Evolutionary conservation across 2,329 filamentous ascomycete genomes (phyloP), one percentile per base, ranked within the genome.

Genomic region (Decorospora gaudefroyi): DNA sequence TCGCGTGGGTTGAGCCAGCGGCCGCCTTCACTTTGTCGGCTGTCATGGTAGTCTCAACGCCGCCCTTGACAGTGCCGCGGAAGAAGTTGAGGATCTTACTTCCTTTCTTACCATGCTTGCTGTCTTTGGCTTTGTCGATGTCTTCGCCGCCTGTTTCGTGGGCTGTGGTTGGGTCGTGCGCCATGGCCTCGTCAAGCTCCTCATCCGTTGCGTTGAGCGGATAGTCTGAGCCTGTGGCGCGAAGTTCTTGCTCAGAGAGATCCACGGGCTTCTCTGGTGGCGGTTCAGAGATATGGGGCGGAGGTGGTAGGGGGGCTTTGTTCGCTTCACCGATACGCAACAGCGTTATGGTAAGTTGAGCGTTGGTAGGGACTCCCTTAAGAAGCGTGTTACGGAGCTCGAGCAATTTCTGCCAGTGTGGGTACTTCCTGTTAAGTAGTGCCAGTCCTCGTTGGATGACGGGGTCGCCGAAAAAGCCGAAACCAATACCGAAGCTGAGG

Each of bases 361-460:
- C 88, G 63, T 95, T 93, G 1, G 89, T 95, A 1, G 90, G 90
- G 0, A 93, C 84, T 2, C 88, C 88, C 62, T 87, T 88, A 36
- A 95, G 80, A 1, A 93, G 66, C 0, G 86, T 89, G 22, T 90
- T 90, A 47, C 86, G 79, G 8, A 90, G 71, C 59, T 90, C 84
- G 11, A 92, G 74, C 5, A 89, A 74, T 55, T 86, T 87, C 59
- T 88, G 78, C 88, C 88, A 93, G 55, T 84, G 74, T 1, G 88
- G 88, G 55, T 84, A 77, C 30, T 75, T 76, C 10, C 70, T 72
- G 66, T 88, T 85, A 18, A 88, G 69, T 55, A 81, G 80, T 9
- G 70, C 68, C 3, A 89, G 63, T 2, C 76, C 81, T 9, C 78
- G 79, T 21, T 75, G 73, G 42, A 92, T 83, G 51, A 91, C 57